These are phyloP conservation scores for Antitrichia curtipendula DNA, from an alignment of 225 moss, liverwort and hornwort genomes.

Conservation along the genomic window DNA sequence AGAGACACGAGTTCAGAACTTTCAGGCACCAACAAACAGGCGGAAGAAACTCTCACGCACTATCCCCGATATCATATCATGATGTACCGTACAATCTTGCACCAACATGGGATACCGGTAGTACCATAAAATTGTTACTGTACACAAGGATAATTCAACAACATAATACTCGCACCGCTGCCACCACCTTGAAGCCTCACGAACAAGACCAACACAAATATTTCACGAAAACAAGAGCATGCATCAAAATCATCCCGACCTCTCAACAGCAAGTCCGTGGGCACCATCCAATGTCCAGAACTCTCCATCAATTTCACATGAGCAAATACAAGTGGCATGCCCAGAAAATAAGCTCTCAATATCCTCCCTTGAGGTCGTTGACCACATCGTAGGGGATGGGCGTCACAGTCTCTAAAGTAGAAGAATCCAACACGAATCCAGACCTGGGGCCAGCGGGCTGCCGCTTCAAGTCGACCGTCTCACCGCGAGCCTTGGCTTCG, in stretches of 20 bases:
- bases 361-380: constrained; percentile 75
- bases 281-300: not conserved
- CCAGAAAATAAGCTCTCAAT: not conserved
- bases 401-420: constrained; percentile 61
- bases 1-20: not conserved
- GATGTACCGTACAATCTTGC: not conserved
- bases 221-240: not conserved
- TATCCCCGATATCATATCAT: not conserved
- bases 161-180: not conserved
- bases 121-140: not conserved
- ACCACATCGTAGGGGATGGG: constrained; percentile 80
- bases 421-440: constrained; percentile 62
- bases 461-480: constrained; percentile 42
- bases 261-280: not conserved
- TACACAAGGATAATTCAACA: not conserved
- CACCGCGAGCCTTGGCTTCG: constrained; percentile 27
- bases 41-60: not conserved
- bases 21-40: not conserved
- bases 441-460: constrained; percentile 60
- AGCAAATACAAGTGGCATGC: not conserved
- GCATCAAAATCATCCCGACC: not conserved
- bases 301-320: not conserved
- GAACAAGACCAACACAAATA: not conserved
- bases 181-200: not conserved
- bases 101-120: not conserved